These are phyloP conservation scores for Cutaneotrichosporon dermatis DNA, from an alignment of 1,284 basidiomycete species.

Conservation along the genomic window DNA sequence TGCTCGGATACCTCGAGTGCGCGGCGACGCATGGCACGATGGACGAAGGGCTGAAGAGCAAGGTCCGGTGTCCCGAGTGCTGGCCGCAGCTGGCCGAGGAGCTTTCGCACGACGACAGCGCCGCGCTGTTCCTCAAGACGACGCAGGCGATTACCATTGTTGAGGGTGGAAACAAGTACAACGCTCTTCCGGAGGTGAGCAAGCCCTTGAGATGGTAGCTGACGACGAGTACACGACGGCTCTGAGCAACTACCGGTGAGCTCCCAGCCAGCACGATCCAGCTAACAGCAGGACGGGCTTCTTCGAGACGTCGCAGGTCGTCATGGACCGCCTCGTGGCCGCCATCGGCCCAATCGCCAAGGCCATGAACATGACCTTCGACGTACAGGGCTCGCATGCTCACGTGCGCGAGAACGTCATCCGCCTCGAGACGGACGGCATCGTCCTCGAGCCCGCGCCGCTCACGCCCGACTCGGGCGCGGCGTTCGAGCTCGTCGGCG, in stretches of 20 bases:
- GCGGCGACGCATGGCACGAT: conserved; percentile 13
- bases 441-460: conserved; percentile 18
- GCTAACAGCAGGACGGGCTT: conserved; percentile 12
- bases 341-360: conserved; percentile 15
- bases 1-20: conserved; percentile 23
- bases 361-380: conserved; percentile 16
- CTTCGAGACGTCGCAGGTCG: conserved; percentile 16
- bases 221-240: conserved; percentile 16
- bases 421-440: conserved; percentile 11
- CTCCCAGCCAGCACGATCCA: too few species aligned
- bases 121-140: conserved; percentile 18
- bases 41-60: conserved; percentile 4
- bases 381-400: conserved; percentile 12
- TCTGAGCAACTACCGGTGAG: conserved; percentile 16
- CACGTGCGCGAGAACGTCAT: conserved; percentile 17
- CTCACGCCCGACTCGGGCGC: conserved; percentile 14
- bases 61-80: conserved; percentile 11
- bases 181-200: conserved; percentile 24
- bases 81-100: conserved; percentile 8
- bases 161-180: conserved; percentile 25
- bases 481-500: conserved; percentile 19
- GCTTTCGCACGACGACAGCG: conserved; percentile 6
- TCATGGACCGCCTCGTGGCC: conserved; percentile 8
- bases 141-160: conserved; percentile 22
- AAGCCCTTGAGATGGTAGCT: too few species aligned